These are phyloP conservation scores for Leptographium flavum DNA, from an alignment of 2,329 filamentous ascomycete species.

Conservation along the genomic window DNA sequence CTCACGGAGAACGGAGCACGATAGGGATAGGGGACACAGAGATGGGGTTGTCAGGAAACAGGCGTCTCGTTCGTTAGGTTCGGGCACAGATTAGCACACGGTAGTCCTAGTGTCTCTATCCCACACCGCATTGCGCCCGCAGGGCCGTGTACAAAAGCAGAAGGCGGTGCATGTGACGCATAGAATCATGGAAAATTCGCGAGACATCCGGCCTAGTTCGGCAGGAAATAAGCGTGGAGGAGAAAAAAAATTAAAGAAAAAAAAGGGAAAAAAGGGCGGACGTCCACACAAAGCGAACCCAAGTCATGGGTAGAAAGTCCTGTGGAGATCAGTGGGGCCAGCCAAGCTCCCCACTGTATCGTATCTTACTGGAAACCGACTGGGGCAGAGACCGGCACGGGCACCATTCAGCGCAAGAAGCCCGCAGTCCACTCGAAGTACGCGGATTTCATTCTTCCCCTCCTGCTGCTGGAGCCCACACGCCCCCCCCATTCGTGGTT, in stretches of 20 bases:
- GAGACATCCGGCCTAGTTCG: slow-evolving; percentile 3
- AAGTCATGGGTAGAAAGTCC: not conserved
- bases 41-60: not conserved
- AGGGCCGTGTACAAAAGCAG: not conserved
- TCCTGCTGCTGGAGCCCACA: not conserved
- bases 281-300: not conserved
- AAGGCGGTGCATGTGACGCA: slow-evolving; percentile 2
- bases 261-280: not conserved
- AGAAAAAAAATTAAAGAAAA: not conserved
- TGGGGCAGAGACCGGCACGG: not conserved
- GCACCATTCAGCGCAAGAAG: not conserved
- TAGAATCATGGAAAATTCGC: slow-evolving; percentile 3
- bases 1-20: too few species aligned
- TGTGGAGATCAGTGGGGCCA: slow-evolving; percentile 3
- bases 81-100: not conserved
- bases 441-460: not conserved
- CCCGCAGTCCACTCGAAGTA: not conserved
- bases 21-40: too few species aligned
- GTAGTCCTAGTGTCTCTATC: not conserved
- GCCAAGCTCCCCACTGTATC: not conserved
- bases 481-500: not conserved
- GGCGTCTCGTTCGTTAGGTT: slow-evolving; percentile 1
- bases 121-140: not conserved
- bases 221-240: not conserved
- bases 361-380: not conserved